These are phyloP conservation scores for Sphaerostilbella broomeana DNA, from an alignment of 2,329 filamentous ascomycete genomes.

Conservation along the genomic window DNA sequence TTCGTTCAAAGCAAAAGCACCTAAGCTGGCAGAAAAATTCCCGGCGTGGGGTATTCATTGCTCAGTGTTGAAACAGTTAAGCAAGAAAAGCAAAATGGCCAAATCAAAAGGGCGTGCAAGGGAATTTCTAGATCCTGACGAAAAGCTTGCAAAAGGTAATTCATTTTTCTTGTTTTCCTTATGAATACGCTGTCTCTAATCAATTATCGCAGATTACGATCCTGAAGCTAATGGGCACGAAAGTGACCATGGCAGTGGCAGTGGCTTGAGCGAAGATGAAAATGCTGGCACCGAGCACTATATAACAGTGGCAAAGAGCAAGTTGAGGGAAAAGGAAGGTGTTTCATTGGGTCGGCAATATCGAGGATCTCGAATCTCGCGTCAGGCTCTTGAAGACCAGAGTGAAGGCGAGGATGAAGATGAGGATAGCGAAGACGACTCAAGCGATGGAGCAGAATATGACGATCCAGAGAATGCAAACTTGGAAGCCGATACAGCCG, in stretches of 20 bases:
- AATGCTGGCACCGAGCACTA: constrained; percentile 80
- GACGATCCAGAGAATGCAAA: constrained; percentile 52
- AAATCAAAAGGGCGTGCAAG: constrained; percentile 48
- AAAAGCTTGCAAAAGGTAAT: constrained; percentile 55
- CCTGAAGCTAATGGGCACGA: constrained; percentile 62
- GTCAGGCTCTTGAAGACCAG: constrained; percentile 56
- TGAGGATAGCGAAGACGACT: constrained; percentile 41
- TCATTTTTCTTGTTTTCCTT: neutral
- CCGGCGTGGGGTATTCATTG: constrained; percentile 24
- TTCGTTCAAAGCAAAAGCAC: too few species aligned
- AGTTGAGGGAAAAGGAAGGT: constrained; percentile 66
- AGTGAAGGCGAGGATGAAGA: constrained; percentile 46
- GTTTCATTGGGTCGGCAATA: constrained; percentile 72
- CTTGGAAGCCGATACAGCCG: constrained; percentile 43
- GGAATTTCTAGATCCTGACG: constrained; percentile 56
- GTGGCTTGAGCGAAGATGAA: constrained; percentile 42
- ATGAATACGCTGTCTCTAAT: neutral
- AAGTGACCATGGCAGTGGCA: constrained; percentile 48
- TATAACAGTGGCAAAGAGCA: constrained; percentile 73
- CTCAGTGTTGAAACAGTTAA: constrained; percentile 10
- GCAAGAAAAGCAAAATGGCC: constrained; percentile 36
- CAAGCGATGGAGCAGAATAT: constrained; percentile 44
- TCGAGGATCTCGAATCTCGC: constrained; percentile 66
- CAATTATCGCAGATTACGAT: constrained; percentile 60
- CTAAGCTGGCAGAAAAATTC: constrained; percentile 28